Evolutionary conservation across 2,329 filamentous ascomycete genomes (phyloP).

Genomic region (Geosmithia putterillii): DNA sequence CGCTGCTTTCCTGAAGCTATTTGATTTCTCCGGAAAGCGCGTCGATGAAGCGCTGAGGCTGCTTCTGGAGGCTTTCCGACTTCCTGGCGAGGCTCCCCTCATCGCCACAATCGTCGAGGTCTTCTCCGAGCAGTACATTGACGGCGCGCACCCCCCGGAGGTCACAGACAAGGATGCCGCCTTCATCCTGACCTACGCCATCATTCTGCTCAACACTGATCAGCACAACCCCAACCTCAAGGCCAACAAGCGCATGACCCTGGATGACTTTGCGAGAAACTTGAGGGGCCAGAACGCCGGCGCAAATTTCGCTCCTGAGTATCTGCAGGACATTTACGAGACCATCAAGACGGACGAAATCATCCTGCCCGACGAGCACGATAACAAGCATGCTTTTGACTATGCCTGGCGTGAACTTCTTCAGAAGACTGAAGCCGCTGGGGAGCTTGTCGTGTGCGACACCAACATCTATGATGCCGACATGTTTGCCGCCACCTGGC

Average conservation of each 20-base stretch:
- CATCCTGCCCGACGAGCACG: conserved; percentile 91
- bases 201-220: conserved; percentile 96
- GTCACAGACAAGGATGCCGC: conserved; percentile 79
- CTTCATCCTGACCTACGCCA: conserved; percentile 86
- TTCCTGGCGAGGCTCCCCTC: conserved; percentile 84
- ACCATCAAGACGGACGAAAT: conserved; percentile 91
- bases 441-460: conserved; percentile 64
- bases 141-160: conserved; percentile 54
- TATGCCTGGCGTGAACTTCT: conserved; percentile 95
- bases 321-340: conserved; percentile 76
- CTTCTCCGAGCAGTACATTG: conserved; percentile 78
- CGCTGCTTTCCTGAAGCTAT: conserved; percentile 71
- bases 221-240: conserved; percentile 90
- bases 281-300: conserved; percentile 81
- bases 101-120: conserved; percentile 86
- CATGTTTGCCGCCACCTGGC: conserved; percentile 96
- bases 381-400: conserved; percentile 92
- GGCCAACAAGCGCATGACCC: conserved; percentile 70
- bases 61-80: conserved; percentile 81
- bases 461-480: conserved; percentile 95
- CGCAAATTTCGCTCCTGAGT: conserved; percentile 73
- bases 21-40: conserved; percentile 76
- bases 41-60: conserved; percentile 83
- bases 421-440: conserved; percentile 67
- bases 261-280: conserved; percentile 74